Conservation (phyloP, 306 rosid species). For the Glycyrrhiza uralensis region DNA sequence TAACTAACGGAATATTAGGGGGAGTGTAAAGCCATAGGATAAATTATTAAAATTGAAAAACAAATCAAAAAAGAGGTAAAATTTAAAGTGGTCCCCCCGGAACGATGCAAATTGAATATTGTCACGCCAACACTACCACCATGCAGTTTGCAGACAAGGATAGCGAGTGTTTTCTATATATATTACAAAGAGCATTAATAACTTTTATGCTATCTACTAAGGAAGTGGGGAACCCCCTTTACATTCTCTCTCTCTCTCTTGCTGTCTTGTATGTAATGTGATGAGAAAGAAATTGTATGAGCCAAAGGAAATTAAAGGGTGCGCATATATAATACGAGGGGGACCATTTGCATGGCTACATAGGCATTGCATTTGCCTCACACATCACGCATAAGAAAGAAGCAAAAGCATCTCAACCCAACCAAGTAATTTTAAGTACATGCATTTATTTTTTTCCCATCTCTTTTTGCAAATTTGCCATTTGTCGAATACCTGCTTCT, state of each 20-base stretch:
- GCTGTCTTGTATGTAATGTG: neutral
- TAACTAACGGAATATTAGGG: constrained; percentile 38
- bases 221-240: constrained; percentile 62
- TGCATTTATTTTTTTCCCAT: constrained; percentile 24
- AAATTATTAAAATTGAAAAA: constrained; percentile 29
- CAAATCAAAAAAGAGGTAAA: constrained; percentile 30
- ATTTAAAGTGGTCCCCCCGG: constrained; percentile 75
- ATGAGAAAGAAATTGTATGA: constrained; percentile 31
- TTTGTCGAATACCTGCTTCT: constrained; percentile 39
- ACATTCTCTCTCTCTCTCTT: constrained; percentile 16
- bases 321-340: constrained; percentile 33
- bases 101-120: constrained; percentile 78
- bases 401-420: constrained; percentile 40
- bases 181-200: constrained; percentile 56
- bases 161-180: constrained; percentile 52
- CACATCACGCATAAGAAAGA: constrained; percentile 34
- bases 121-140: constrained; percentile 79
- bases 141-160: constrained; percentile 78
- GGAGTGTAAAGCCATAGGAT: constrained; percentile 10
- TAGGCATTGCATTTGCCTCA: constrained; percentile 37
- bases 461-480: constrained; percentile 45
- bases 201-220: constrained; percentile 48
- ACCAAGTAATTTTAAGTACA: constrained; percentile 12
- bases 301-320: constrained; percentile 27
- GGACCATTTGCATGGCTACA: constrained; percentile 80